These are phyloP conservation scores for Dendrobium officinale DNA, from an alignment of 106 monocot genomes.

Conservation along the genomic window DNA sequence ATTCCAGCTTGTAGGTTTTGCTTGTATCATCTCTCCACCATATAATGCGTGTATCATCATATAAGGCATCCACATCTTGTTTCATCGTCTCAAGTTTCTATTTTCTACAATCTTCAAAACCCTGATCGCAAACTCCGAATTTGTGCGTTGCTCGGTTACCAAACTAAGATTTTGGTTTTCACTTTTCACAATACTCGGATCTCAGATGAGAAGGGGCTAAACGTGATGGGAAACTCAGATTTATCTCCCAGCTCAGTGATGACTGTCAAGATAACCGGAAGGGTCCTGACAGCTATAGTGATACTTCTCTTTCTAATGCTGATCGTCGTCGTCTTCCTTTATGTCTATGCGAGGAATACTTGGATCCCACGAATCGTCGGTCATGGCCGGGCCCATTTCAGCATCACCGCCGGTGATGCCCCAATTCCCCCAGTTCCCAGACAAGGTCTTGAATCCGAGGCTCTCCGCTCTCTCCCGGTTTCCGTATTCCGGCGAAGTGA, in stretches of 20 bases:
- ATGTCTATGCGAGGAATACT: neutral
- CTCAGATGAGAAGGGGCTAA: neutral
- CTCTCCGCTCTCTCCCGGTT: neutral
- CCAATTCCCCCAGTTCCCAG: neutral
- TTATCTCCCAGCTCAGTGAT: neutral
- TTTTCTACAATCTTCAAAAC: too few species aligned
- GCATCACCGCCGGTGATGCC: neutral
- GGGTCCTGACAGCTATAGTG: neutral
- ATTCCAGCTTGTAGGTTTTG: too few species aligned
- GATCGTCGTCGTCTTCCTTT: neutral
- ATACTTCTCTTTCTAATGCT: neutral
- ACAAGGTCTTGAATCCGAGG: neutral
- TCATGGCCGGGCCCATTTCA: neutral
- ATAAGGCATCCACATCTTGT: too few species aligned
- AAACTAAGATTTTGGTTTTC: too few species aligned
- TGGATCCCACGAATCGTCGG: neutral
- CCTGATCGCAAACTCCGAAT: too few species aligned
- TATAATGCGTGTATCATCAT: too few species aligned
- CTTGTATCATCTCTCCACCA: too few species aligned
- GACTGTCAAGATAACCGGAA: neutral
- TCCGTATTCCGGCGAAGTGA: neutral
- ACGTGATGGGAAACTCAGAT: neutral
- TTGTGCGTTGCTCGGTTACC: too few species aligned
- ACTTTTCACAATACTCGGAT: neutral
- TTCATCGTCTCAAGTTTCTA: too few species aligned